A percentile compares a stretch with the other conserved stretches of the same genome.
These are phyloP conservation scores for Fusarium setosum DNA, from an alignment of 2,329 filamentous ascomycete genomes.

Conservation along the genomic window DNA sequence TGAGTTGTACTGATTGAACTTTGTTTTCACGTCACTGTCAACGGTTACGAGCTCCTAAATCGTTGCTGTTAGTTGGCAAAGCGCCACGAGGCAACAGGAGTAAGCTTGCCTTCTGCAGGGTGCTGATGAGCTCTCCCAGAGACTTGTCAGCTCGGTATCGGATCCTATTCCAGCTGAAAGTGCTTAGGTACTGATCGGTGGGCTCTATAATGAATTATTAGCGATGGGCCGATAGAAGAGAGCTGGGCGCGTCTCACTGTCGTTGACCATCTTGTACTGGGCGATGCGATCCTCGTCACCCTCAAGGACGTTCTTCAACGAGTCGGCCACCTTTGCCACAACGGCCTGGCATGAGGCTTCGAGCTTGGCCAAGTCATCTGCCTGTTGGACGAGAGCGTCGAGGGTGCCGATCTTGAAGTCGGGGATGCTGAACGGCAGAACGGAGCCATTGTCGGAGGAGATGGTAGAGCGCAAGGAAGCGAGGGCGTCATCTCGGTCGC, in stretches of 20 bases:
- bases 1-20: conserved; percentile 94
- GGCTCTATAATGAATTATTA: conserved; percentile 72
- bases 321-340: conserved; percentile 89
- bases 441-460: conserved; percentile 78
- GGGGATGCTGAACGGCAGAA: conserved; percentile 83
- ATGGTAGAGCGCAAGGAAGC: conserved; percentile 79
- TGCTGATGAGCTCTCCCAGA: conserved; percentile 86
- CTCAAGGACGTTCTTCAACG: conserved; percentile 83
- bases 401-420: conserved; percentile 98
- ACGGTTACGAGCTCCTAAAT: conserved; percentile 85
- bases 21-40: conserved; percentile 95
- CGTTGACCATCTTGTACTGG: conserved; percentile 92
- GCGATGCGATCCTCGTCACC: conserved; percentile 85
- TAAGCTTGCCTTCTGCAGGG: conserved; percentile 80
- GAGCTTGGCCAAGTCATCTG: conserved; percentile 93
- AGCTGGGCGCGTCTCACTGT: conserved; percentile 71
- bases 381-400: conserved; percentile 94
- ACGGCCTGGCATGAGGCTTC: conserved; percentile 83
- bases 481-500: conserved; percentile 84
- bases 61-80: conserved; percentile 11
- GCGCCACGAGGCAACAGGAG: not conserved
- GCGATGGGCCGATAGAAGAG: conserved; percentile 4
- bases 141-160: conserved; percentile 95
- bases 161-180: conserved; percentile 96
- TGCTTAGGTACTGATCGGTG: conserved; percentile 91